A percentile compares a stretch with the other conserved stretches of the same genome.
These are phyloP conservation scores for Tranzscheliella williamsii DNA, from an alignment of 1,284 basidiomycete genomes.

Conservation along the genomic window DNA sequence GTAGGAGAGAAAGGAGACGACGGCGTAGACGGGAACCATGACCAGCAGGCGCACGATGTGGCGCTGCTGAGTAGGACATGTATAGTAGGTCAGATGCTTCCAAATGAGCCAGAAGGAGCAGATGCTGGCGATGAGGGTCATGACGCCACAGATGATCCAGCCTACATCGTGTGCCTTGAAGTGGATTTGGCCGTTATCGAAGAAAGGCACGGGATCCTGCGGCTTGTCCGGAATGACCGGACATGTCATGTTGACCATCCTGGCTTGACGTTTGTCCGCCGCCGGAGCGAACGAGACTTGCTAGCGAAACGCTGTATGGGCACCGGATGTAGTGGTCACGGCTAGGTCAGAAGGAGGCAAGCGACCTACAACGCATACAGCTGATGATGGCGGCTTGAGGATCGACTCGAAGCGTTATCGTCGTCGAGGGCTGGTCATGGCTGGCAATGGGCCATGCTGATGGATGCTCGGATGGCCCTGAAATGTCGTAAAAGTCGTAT, in stretches of 20 bases:
- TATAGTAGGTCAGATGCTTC: conserved; percentile 72
- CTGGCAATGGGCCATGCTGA: too few species aligned
- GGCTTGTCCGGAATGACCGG: conserved; percentile 37
- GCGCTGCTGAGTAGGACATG: conserved; percentile 65
- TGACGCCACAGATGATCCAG: conserved; percentile 72
- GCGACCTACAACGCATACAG: too few species aligned
- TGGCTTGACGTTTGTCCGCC: too few species aligned
- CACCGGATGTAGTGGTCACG: too few species aligned
- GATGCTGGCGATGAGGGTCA: conserved; percentile 61
- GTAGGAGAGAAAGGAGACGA: conserved; percentile 72
- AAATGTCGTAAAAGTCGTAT: too few species aligned
- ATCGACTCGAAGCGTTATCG: too few species aligned
- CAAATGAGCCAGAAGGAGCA: conserved; percentile 36
- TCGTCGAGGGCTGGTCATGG: too few species aligned
- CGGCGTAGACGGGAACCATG: conserved; percentile 77
- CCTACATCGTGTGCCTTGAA: conserved; percentile 68
- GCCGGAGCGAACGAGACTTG: too few species aligned
- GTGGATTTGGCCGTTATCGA: conserved; percentile 69
- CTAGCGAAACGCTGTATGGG: too few species aligned
- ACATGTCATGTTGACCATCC: conserved; percentile 42
- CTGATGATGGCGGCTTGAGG: too few species aligned
- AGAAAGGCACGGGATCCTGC: conserved; percentile 63
- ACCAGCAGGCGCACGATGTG: conserved; percentile 70
- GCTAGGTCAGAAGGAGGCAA: too few species aligned
- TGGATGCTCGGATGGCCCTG: too few species aligned